Evolutionary conservation across 148 eudicot genomes (phyloP).

Genomic region (Nepenthes gracilis): DNA sequence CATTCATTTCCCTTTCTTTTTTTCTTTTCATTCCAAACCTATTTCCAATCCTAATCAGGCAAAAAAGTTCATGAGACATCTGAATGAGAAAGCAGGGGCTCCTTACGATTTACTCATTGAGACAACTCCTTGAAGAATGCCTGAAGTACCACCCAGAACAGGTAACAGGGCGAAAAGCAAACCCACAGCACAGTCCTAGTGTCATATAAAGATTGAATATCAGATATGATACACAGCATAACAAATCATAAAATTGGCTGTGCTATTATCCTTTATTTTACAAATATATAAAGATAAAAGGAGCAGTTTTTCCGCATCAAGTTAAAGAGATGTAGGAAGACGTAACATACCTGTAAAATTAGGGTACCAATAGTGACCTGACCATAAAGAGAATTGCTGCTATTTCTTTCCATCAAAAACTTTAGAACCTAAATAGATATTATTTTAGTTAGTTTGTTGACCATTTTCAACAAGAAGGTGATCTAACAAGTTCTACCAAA

Average conservation of each 20-base stretch:
- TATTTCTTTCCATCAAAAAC: constrained; percentile 88
- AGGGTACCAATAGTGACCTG: constrained; percentile 89
- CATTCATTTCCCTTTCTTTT: too few species aligned
- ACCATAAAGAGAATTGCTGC: constrained; percentile 67
- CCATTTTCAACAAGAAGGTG: not conserved
- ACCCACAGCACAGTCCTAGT: constrained; percentile 96
- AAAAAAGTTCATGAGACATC: constrained; percentile 5
- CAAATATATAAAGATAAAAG: not conserved
- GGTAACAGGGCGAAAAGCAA: constrained; percentile 94
- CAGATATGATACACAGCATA: constrained; percentile 1
- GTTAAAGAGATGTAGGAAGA: not conserved
- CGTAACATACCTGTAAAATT: constrained; percentile 44
- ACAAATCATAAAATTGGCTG: constrained; percentile 1
- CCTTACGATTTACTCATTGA: constrained; percentile 96
- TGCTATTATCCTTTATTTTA: not conserved
- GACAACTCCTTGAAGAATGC: constrained; percentile 72
- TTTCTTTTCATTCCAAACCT: too few species aligned
- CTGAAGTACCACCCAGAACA: constrained; percentile 88
- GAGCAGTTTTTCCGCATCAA: not conserved
- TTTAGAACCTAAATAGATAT: constrained; percentile 44
- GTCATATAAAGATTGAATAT: constrained; percentile 5
- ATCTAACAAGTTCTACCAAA: not conserved
- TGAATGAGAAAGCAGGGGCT: constrained; percentile 1
- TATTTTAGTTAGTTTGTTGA: not conserved
- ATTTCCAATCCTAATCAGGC: not conserved